Evolutionary conservation across 352 stramenopile species (phyloP).

Genomic region (Phytopythium mirpurense): DNA sequence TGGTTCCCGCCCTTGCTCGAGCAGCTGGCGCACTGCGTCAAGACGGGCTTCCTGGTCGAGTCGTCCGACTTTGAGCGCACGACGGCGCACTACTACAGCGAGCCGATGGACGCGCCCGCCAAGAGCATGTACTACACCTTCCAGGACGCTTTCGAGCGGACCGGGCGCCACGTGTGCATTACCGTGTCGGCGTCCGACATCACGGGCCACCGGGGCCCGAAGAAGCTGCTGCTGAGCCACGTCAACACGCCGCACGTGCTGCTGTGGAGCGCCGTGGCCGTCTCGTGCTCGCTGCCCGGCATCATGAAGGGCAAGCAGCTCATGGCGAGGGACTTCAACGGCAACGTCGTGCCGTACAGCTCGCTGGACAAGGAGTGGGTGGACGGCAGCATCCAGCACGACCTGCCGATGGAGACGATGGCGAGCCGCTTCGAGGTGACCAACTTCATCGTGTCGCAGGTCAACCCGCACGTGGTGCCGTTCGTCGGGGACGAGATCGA

Average conservation of each 20-base stretch:
- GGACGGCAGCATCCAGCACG: conserved; percentile 88
- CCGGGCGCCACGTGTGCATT: conserved; percentile 91
- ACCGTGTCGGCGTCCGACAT: conserved; percentile 88
- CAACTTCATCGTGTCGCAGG: conserved; percentile 89
- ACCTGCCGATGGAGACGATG: conserved; percentile 93
- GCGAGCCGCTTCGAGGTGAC: conserved; percentile 92
- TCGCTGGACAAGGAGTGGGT: conserved; percentile 91
- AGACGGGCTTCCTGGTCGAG: conserved; percentile 86
- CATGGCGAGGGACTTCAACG: conserved; percentile 66
- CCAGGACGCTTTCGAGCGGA: conserved; percentile 92
- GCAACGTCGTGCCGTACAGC: conserved; percentile 88
- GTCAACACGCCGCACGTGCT: conserved; percentile 92
- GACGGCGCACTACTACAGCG: conserved; percentile 91
- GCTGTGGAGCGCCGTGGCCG: conserved; percentile 86
- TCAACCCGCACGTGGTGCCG: conserved; percentile 90
- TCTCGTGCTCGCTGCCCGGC: conserved; percentile 88
- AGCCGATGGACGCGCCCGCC: conserved; percentile 35
- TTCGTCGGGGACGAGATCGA: conserved; percentile 90
- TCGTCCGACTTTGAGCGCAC: conserved; percentile 75
- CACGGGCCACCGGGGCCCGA: conserved; percentile 78
- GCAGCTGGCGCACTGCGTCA: conserved; percentile 86
- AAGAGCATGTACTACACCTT: conserved; percentile 86
- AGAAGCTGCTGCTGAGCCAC: conserved; percentile 90
- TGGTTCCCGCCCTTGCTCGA: conserved; percentile 82
- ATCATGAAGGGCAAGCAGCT: conserved; percentile 90